Evolutionary conservation across 2,329 filamentous ascomycete species (phyloP), one percentile per base, ranked within the genome.

Genomic region (Rhynchosporium secalis): DNA sequence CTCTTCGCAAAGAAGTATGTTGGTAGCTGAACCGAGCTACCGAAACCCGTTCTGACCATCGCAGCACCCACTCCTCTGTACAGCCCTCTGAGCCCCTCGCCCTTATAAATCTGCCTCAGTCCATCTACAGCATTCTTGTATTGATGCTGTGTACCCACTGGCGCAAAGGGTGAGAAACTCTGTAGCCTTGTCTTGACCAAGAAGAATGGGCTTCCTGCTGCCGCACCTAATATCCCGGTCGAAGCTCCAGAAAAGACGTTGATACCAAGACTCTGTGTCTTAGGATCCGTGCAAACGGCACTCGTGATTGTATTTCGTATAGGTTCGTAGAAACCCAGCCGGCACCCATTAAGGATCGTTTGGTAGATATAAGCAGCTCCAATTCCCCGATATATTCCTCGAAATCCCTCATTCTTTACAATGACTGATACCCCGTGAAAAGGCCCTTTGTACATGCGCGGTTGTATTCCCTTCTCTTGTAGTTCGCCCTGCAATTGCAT

Each of bases 1-100:
- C 95, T 83, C 82, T 99, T 99, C 12, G 94, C 95, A 71, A 98
- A 95, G 78, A 98, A 99, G 77, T 99, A 99, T 41, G 95, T 99
- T 2, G 95, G 95, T 64, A 99, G 81, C 78, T 99, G 95, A 10
- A 98, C 95, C 5, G 92, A 95, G 77, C 91, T 96, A 56, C 95
- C 95, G 71, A 96, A 97, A 29, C 94, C 94, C 1, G 95, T 99
- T 62, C 95, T 84, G 65, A 99, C 91, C 91, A 97, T 97, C 28
- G 95, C 93, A 3, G 95, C 94, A 3, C 86, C 88, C 1, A 98
- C 91, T 62, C 95, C 95, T 62, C 95, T 84, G 78, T 98, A 99
- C 29, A 98, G 78, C 1, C 95, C 95, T 60, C 80, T 80, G 40
- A 94, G 72, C 2, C 95, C 95, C 76, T 98, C 95, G 2, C 78